These are phyloP conservation scores for Hyphopichia burtonii DNA, from an alignment of 1,139 yeast genomes.

Conservation along the genomic window DNA sequence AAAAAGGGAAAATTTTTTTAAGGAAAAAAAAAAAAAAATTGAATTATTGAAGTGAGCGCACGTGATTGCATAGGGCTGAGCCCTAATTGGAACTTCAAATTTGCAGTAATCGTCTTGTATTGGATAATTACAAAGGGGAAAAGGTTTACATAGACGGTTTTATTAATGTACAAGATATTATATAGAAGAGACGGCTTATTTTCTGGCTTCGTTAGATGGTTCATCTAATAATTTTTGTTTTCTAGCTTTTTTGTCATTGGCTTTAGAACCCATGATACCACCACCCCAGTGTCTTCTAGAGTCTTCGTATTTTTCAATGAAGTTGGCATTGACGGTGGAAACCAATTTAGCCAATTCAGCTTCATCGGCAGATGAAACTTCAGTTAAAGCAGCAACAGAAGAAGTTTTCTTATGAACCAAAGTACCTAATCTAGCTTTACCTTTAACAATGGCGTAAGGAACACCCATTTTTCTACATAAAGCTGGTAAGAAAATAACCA, in stretches of 20 bases:
- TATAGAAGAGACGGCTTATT: background rate
- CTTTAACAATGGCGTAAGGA: conserved; percentile 97
- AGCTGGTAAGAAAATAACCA: conserved; percentile 96
- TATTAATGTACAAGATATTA: background rate
- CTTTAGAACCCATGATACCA: conserved; percentile 95
- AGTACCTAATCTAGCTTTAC: conserved; percentile 98
- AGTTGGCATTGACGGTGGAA: conserved; percentile 91
- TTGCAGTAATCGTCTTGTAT: too few species aligned
- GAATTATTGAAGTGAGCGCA: conserved; percentile 1
- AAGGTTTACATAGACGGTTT: background rate
- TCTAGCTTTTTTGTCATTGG: conserved; percentile 66
- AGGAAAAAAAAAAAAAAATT: background rate
- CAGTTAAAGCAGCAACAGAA: conserved; percentile 95
- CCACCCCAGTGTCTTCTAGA: conserved; percentile 99
- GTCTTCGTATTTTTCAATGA: conserved; percentile 89
- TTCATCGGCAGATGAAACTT: conserved; percentile 91
- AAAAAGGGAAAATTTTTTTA: background rate
- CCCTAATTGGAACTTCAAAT: too few species aligned
- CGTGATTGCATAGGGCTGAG: conserved; percentile 11
- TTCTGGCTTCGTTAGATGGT: conserved; percentile 7
- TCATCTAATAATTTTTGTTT: conserved; percentile 42
- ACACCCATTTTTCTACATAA: conserved; percentile 99
- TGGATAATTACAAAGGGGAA: too few species aligned
- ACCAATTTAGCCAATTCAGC: conserved; percentile 89
- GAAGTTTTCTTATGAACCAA: conserved; percentile 96